Conservation (phyloP, 2,329 filamentous ascomycete species). For the Myriosclerotinia duriaeana region DNA sequence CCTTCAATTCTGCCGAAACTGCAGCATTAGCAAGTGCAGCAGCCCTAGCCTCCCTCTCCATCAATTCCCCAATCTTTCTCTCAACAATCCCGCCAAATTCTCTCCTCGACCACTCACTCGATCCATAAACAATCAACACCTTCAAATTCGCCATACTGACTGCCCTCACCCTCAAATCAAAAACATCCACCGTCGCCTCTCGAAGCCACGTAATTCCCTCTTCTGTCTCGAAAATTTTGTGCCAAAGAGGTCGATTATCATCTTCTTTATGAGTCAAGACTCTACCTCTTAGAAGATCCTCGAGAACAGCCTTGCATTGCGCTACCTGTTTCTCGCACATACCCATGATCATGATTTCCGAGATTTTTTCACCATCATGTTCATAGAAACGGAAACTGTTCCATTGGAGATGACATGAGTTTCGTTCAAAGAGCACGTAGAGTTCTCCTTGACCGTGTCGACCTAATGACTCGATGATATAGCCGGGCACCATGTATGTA, state of each 20-base stretch:
- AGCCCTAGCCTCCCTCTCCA: background rate
- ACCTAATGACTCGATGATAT: background rate
- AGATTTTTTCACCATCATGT: background rate
- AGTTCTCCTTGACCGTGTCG: background rate
- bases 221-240: background rate
- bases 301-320: background rate
- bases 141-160: background rate
- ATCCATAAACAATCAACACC: background rate
- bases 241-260: conserved; percentile 5
- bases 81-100: background rate
- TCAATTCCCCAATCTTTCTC: conserved; percentile 2
- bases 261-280: background rate
- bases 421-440: background rate
- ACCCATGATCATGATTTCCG: background rate
- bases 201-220: background rate
- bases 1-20: background rate
- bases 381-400: background rate
- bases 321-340: background rate
- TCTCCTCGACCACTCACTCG: background rate
- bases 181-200: background rate
- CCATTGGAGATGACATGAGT: background rate
- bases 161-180: background rate
- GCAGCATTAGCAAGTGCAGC: background rate
- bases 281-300: background rate
- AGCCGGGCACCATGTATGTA: background rate